Percentiles rank a stretch among this genome's conserved stretches.
Conservation (phyloP, 768 basidiomycete species). For the Boletus insuetus region DNA sequence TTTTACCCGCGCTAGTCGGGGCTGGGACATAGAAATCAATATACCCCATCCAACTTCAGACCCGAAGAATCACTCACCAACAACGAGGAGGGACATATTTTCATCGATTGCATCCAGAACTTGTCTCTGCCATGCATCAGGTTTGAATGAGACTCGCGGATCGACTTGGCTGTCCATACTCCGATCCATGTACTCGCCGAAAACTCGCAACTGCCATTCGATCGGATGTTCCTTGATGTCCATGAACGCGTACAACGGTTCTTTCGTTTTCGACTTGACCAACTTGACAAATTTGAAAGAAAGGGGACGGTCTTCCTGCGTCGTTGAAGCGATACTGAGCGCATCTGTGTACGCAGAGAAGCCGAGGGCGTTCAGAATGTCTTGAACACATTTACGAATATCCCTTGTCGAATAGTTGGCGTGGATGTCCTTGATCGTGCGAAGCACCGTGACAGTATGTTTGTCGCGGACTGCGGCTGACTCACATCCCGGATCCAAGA, state of each 20-base stretch:
- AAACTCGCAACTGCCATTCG: conserved; percentile 65
- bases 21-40: conserved; percentile 35
- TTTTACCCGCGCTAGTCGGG: conserved; percentile 73
- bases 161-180: conserved; percentile 64
- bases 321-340: conserved; percentile 13
- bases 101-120: conserved; percentile 65
- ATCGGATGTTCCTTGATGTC: conserved; percentile 52
- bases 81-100: conserved; percentile 59
- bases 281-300: conserved; percentile 57
- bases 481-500: conserved; percentile 41
- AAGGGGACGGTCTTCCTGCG: conserved; percentile 30
- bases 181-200: conserved; percentile 71
- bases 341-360: conserved; percentile 39
- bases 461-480: conserved; percentile 40
- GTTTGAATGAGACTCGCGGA: conserved; percentile 56
- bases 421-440: conserved; percentile 46
- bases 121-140: conserved; percentile 68
- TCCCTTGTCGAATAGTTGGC: conserved; percentile 29
- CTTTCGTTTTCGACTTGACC: conserved; percentile 42
- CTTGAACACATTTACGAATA: conserved; percentile 35
- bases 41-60: neutral
- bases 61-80: conserved; percentile 40
- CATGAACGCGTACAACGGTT: conserved; percentile 50
- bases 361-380: conserved; percentile 46
- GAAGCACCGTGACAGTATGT: conserved; percentile 46